Conservation (phyloP, 306 rosid species). For the Lablab purpureus region DNA sequence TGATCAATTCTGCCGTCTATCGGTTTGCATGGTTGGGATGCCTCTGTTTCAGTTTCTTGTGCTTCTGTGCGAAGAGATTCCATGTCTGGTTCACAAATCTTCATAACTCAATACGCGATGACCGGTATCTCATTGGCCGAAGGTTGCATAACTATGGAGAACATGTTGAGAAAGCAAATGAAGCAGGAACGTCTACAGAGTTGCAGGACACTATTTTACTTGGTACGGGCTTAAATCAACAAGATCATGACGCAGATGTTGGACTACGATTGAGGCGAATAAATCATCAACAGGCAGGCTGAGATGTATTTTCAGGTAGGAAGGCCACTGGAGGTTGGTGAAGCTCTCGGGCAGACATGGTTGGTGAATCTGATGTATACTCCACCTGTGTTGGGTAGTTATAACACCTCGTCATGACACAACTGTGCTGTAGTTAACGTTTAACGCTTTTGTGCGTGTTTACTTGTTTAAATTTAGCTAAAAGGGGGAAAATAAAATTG, state of each 20-base stretch:
- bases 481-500: constrained; percentile 23
- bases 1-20: constrained; percentile 94
- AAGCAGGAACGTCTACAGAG: constrained; percentile 51
- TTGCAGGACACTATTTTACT: constrained; percentile 47
- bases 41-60: constrained; percentile 80
- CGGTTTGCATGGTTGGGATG: constrained; percentile 99
- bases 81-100: constrained; percentile 99
- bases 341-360: constrained; percentile 33
- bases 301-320: constrained; percentile 40
- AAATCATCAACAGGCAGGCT: constrained; percentile 55
- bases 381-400: constrained; percentile 40
- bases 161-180: constrained; percentile 52
- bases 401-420: constrained; percentile 30
- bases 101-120: constrained; percentile 96
- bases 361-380: constrained; percentile 47
- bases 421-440: constrained; percentile 36
- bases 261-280: constrained; percentile 74
- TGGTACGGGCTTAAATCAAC: constrained; percentile 49
- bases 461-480: constrained; percentile 42
- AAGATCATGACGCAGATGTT: constrained; percentile 67
- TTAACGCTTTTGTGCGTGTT: constrained; percentile 44
- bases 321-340: constrained; percentile 25
- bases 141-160: constrained; percentile 97
- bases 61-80: constrained; percentile 93
- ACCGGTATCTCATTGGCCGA: constrained; percentile 92